Base-by-base conservation (phyloP, 805 yeast species). In the Ascoidea asiatica region DNA sequence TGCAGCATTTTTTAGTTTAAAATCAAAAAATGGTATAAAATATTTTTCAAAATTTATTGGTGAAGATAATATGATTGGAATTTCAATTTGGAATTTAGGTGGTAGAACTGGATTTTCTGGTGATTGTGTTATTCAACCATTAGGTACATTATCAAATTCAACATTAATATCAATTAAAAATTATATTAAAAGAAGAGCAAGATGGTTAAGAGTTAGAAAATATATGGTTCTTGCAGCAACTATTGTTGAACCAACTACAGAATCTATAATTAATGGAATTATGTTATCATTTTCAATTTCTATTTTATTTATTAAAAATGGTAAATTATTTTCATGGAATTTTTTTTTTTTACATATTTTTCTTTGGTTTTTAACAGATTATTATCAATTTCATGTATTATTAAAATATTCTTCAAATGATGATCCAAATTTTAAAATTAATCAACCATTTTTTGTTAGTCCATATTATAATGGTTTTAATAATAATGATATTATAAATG, bases 61-160 rank as follows among this genome's bases (percentile, higher is more conserved):
- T 5, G 96, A 87, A 57, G 96, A 87, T 59, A 87, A 87, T 59
- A 83, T 86, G 94, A 87, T 87, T 49, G 95, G 85, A 4, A 86
- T 84, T 42, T 84, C 87, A 1, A 57, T 87, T 17, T 87, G 95
- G 95, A 76, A 77, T 42, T 52, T 46, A 20, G 79, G 83, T 20
- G 81, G 84, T 2, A 65, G 88, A 51, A 84, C 95, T 0, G 88
- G 81, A 0, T 67, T 86, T 69, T 79, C 90, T 1, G 77, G 82
- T 1, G 95, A 87, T 56, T 72, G 77, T 41, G 95, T 79, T 1
- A 62, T 84, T 4, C 96, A 87, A 56, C 95, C 95, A 0, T 60
- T 77, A 19, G 61, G 60, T 22, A 63, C 63, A 5, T 69, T 69
- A 22, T 65, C 62, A 22, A 66, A 61, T 44, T 56, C 65, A 13